Percentiles rank a stretch among this genome's conserved stretches.
Evolutionary conservation across 2,329 filamentous ascomycete species (phyloP).

Genomic region (Gyromitra esculenta): DNA sequence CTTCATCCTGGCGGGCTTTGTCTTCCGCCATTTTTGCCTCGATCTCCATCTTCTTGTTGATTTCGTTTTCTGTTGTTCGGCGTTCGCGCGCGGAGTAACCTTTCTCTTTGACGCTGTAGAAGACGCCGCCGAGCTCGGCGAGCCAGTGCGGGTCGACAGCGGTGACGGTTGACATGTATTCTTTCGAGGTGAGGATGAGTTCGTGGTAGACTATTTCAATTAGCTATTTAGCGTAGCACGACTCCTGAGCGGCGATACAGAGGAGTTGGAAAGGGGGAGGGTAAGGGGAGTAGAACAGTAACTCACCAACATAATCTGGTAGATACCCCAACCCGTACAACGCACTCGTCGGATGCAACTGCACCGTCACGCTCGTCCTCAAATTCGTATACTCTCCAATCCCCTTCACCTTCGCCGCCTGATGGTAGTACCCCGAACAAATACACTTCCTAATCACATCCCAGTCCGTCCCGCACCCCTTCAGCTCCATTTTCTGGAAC

Average conservation of each 20-base stretch:
- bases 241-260: neutral
- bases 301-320: conserved; percentile 80
- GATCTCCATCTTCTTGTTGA: conserved; percentile 91
- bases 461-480: conserved; percentile 95
- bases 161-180: conserved; percentile 98
- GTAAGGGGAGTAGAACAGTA: neutral
- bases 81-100: conserved; percentile 89
- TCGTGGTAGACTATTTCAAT: conserved; percentile 80
- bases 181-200: conserved; percentile 92
- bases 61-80: conserved; percentile 87
- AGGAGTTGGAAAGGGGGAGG: neutral
- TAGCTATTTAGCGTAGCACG: neutral
- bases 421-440: conserved; percentile 97
- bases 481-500: conserved; percentile 86
- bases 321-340: conserved; percentile 92
- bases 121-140: conserved; percentile 93
- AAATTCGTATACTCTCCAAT: conserved; percentile 98
- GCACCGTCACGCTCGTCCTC: conserved; percentile 90
- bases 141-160: conserved; percentile 97
- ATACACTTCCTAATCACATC: conserved; percentile 95
- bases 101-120: conserved; percentile 97
- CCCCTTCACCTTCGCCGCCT: conserved; percentile 94
- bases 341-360: conserved; percentile 91
- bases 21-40: conserved; percentile 92
- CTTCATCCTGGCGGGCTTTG: conserved; percentile 73